Evolutionary conservation across 108 stramenopile species (phyloP).

Genomic region (Fragilaria crotonensis): DNA sequence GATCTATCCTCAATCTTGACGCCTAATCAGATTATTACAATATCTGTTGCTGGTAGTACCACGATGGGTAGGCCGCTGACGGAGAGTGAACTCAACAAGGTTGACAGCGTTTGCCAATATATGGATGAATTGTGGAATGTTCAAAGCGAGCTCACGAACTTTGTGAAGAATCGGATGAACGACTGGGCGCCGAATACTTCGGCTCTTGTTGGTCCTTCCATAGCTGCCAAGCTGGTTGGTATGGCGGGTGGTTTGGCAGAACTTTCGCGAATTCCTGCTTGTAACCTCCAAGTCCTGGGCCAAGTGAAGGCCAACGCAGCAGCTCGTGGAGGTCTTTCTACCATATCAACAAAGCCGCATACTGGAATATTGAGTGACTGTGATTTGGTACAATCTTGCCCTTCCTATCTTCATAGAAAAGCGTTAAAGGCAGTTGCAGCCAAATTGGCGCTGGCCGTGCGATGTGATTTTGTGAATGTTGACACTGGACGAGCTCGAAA

Average conservation of each 20-base stretch:
- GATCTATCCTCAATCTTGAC: constrained; percentile 65
- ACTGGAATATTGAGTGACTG: constrained; percentile 77
- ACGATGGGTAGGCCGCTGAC: constrained; percentile 62
- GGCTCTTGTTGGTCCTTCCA: constrained; percentile 75
- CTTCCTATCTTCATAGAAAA: constrained; percentile 69
- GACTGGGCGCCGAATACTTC: constrained; percentile 51
- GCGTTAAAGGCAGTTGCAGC: constrained; percentile 84
- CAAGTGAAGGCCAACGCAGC: constrained; percentile 46
- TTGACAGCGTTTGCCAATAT: constrained; percentile 37
- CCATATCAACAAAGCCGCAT: constrained; percentile 38
- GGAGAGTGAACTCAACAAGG: constrained; percentile 39
- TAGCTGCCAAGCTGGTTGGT: constrained; percentile 83
- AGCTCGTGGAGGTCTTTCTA: constrained; percentile 16
- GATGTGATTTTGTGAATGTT: constrained; percentile 76
- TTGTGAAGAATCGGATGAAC: constrained; percentile 78
- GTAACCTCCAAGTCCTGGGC: constrained; percentile 76
- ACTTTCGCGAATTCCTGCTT: constrained; percentile 70
- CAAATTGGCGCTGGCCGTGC: constrained; percentile 70
- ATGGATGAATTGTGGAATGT: constrained; percentile 48
- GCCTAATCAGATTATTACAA: constrained; percentile 84
- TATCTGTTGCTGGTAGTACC: constrained; percentile 86
- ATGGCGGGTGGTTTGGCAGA: constrained; percentile 89
- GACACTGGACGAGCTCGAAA: constrained; percentile 46
- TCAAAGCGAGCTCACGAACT: constrained; percentile 43
- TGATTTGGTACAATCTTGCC: constrained; percentile 65